These are phyloP conservation scores for Pseudopyricularia cyperi DNA, from an alignment of 2,329 filamentous ascomycete genomes.

Conservation along the genomic window DNA sequence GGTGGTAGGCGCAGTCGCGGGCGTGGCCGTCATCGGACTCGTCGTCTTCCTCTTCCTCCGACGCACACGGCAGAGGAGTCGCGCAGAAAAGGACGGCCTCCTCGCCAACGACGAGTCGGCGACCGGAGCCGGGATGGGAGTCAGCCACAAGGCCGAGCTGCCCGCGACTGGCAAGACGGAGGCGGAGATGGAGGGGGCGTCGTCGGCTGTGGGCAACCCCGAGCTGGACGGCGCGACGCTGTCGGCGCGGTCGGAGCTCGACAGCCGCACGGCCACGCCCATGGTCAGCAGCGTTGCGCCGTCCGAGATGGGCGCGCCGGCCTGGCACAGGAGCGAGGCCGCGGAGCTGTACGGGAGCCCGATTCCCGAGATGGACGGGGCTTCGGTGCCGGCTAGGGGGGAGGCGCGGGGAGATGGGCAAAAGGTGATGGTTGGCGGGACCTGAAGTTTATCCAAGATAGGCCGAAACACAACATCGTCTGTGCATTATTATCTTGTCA, in stretches of 20 bases:
- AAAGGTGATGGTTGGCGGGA: not conserved
- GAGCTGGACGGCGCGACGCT: not conserved
- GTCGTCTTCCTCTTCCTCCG: constrained; percentile 49
- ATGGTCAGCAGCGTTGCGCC: not conserved
- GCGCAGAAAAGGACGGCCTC: not conserved
- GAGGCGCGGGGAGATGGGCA: not conserved
- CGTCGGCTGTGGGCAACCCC: not conserved
- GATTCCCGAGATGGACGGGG: not conserved
- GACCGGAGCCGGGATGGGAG: not conserved
- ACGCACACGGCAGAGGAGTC: constrained; percentile 42
- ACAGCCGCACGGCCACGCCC: not conserved
- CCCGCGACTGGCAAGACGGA: not conserved
- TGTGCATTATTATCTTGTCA: no score
- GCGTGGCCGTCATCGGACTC: constrained; percentile 52
- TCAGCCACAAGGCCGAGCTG: not conserved
- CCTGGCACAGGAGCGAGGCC: not conserved
- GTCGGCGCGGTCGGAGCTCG: not conserved
- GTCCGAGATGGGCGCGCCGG: not conserved
- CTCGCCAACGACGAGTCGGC: not conserved
- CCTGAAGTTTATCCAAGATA: not conserved
- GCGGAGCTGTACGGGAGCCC: not conserved
- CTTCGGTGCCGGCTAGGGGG: not conserved
- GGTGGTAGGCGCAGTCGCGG: constrained; percentile 78
- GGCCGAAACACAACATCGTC: no score
- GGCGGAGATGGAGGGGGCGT: not conserved